These are phyloP conservation scores for Emmonsiellopsis sp. DNA, from an alignment of 2,329 filamentous ascomycete species.

Conservation along the genomic window DNA sequence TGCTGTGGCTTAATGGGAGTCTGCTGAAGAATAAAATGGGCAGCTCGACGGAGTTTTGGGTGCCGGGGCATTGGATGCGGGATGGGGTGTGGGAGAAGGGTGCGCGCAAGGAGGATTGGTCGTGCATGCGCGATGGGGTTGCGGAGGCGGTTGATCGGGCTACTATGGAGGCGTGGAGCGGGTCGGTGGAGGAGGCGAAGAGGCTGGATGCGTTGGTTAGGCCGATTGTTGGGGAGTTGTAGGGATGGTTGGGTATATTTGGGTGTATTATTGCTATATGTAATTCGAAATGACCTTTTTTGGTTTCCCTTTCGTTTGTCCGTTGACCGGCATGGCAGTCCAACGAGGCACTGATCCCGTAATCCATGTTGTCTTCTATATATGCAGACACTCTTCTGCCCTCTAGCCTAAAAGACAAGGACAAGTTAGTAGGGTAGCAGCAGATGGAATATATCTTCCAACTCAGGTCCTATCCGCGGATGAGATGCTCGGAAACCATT, in stretches of 20 bases:
- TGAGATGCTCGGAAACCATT: no score
- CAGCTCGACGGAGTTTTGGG: conserved; percentile 22
- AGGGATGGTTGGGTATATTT: not conserved
- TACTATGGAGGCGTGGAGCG: not conserved
- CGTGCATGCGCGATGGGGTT: not conserved
- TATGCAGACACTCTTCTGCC: no score
- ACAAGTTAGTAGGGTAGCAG: no score
- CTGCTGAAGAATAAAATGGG: conserved; percentile 32
- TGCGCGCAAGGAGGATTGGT: not conserved
- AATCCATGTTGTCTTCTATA: no score
- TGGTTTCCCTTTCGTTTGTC: no score
- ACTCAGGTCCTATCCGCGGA: no score
- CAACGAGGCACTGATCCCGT: no score
- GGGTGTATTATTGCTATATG: not conserved
- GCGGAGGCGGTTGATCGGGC: not conserved
- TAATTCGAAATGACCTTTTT: no score
- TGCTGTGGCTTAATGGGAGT: conserved; percentile 38
- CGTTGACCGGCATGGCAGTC: no score
- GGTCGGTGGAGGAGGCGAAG: conserved; percentile 3
- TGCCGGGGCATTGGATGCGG: conserved; percentile 33
- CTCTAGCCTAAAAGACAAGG: no score
- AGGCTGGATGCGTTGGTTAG: not conserved
- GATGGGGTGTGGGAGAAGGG: conserved; percentile 20
- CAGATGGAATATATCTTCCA: no score
- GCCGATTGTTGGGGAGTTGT: not conserved